Percentiles rank a stretch among this genome's conserved stretches.
phyloP scores from a whole-genome alignment of 331 rosid species.

The Prunus yedoensis region DNA sequence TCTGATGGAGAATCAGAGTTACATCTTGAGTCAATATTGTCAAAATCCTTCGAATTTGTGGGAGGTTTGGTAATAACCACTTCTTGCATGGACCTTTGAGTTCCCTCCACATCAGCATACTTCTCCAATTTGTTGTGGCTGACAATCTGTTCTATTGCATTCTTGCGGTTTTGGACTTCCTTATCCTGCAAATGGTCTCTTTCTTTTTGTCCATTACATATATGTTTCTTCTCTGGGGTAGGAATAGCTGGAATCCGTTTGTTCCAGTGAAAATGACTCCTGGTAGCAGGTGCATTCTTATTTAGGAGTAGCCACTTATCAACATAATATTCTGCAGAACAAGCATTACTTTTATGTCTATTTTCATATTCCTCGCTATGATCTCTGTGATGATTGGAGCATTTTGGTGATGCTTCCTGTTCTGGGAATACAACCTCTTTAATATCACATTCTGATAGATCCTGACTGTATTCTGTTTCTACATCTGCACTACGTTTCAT shows the following conservation, averaged over 20 bases:
- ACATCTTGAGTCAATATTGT: slow-evolving; percentile 8
- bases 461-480: slow-evolving; percentile 37
- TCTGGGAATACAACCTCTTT: slow-evolving; percentile 20
- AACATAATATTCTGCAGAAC: slow-evolving; percentile 21
- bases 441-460: slow-evolving; percentile 28
- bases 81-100: slow-evolving; percentile 11
- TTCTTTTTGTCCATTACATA: slow-evolving; percentile 13
- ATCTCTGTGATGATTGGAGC: slow-evolving; percentile 10
- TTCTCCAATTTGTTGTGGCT: slow-evolving; percentile 18
- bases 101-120: slow-evolving; percentile 13
- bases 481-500: slow-evolving; percentile 25
- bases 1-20: slow-evolving; percentile 9
- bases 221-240: slow-evolving; percentile 21
- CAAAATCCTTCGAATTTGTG: slow-evolving; percentile 5
- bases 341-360: slow-evolving; percentile 17
- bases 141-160: slow-evolving; percentile 3
- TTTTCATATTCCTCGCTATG: slow-evolving; percentile 16
- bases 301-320: slow-evolving; percentile 34
- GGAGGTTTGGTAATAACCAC: slow-evolving; percentile 10
- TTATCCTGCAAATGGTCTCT: slow-evolving; percentile 4
- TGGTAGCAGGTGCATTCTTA: slow-evolving; percentile 19
- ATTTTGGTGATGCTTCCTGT: slow-evolving; percentile 25
- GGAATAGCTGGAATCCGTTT: slow-evolving; percentile 28
- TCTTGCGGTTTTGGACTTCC: slow-evolving; percentile 2
- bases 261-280: slow-evolving; percentile 15